These are phyloP conservation scores for Cytospora schulzeri DNA, from an alignment of 2,329 filamentous ascomycete genomes.

Conservation along the genomic window DNA sequence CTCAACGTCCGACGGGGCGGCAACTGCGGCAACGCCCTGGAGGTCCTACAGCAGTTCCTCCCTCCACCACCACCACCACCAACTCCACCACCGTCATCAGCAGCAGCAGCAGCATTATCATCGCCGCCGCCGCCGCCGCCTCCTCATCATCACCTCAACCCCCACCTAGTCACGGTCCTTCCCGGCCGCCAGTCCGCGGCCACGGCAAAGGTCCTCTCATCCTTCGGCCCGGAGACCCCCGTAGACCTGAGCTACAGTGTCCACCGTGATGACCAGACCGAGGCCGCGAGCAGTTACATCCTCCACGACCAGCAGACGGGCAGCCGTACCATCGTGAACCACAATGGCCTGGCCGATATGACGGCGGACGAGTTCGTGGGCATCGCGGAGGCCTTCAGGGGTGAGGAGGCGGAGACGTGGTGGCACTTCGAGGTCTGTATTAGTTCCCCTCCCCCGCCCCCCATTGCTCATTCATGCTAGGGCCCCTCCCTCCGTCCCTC, in stretches of 20 bases:
- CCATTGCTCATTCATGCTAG: background rate
- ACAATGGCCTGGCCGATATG: constrained; percentile 71
- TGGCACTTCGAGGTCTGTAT: constrained; percentile 70
- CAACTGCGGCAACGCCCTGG: constrained; percentile 71
- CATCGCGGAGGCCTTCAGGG: constrained; percentile 43
- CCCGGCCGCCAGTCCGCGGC: constrained; percentile 56
- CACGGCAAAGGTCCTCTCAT: constrained; percentile 53
- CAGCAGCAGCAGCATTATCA: background rate
- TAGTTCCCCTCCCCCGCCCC: too few species aligned
- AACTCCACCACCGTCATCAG: constrained; percentile 1
- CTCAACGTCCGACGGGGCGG: constrained; percentile 66
- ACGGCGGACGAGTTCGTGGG: constrained; percentile 59
- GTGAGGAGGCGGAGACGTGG: constrained; percentile 51
- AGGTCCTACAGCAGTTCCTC: constrained; percentile 69
- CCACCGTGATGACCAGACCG: constrained; percentile 54
- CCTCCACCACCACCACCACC: background rate
- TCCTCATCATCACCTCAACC: constrained; percentile 35
- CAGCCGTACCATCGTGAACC: constrained; percentile 71
- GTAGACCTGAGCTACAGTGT: constrained; percentile 60
- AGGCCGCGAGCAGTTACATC: constrained; percentile 70
- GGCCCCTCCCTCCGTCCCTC: background rate
- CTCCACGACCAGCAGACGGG: constrained; percentile 61
- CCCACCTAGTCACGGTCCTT: constrained; percentile 54
- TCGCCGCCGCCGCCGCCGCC: too few species aligned
- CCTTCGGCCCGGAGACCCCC: constrained; percentile 47